Base-by-base conservation (phyloP, 2,329 filamentous ascomycete species). In the Arthrobotrys iridis region DNA sequence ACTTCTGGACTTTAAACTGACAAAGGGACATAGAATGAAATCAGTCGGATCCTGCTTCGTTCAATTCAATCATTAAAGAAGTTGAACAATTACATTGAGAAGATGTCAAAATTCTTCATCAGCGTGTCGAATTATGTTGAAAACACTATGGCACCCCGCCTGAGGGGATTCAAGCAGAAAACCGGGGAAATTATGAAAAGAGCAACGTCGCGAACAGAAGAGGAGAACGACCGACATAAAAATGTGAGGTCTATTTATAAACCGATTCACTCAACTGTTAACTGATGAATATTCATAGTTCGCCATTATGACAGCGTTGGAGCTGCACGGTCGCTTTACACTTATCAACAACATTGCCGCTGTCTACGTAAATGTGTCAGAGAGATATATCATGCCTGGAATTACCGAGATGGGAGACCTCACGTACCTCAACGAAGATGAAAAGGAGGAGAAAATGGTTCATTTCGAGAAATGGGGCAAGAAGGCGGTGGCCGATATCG, bases 341-440 rank as follows among this genome's bases (percentile, higher is more conserved):
- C 45, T 66, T 5, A 57, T 66, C 28, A n/a, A 33, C 3, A 35
- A 62, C 4, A 50, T 74, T 59, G 62, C 68, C 22, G 18, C 35
- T 7, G 45, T 66, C 20, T 74, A 74, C 62, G 33, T 67, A 4
- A 22, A 55, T 7, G 62, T 74, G 6, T 58, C 45, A n/a, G 15
- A 55, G 22, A 43, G n/a, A 8, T 65, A 67, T 45, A 67, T 74
- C n/a, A 40, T 18, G 18, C 68, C 68, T 10, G 60, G 45, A 26
- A 55, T 55, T 30, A 67, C 24, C n/a, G 55, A 43, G 52, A 74
- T 74, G 33, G 50, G 67, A 3, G 40, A 20, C 2, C 40, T 74
- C 13, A 45, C 60, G 11, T 41, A 3, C 5, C 1, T 20, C n/a
- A 24, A 45, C 7, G 22, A 43, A 3, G 37, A 37, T 1, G 24